Base-by-base conservation (phyloP, 2,329 filamentous ascomycete genomes). In the Ceratocystis diversiconidia region DNA sequence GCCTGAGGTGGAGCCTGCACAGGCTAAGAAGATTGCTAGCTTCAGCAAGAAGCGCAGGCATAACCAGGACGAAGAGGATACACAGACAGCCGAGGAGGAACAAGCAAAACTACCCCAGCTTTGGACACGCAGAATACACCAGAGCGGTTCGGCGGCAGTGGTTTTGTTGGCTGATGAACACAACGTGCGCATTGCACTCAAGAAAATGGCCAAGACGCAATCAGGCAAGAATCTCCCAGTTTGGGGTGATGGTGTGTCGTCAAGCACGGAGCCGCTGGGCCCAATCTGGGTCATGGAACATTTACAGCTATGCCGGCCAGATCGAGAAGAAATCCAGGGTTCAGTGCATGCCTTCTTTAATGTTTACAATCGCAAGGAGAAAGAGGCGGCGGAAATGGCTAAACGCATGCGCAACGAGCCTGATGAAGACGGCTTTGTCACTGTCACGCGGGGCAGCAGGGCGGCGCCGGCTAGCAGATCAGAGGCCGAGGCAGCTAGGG, bases 371-470 rank as follows among this genome's bases (percentile, higher is more conserved):
- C 82, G 72, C 77, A 89, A 79, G 76, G 88, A 82, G 79, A 84
- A 74, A 76, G 86, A 79, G 75, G 86, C 79, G 70, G 81, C 72
- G 69, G 85, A 78, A 76, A 80, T 79, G 72, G 87, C 76, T 73
- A 85, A 83, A 76, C 78, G 82, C 65, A 78, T 87, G 68, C 85
- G 89, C 68, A 87, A 88, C 70, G 86, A 90, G 71, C 90, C 92
- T 0, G 94, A 99, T 74, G 92, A 90, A 72, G 94, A 99, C 74
- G 94, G 94, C 1, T 99, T 99, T 73, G 82, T 97, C 61, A 97
- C 92, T 2, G 94, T 99, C 28, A 88, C 86, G 1, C 82, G 89
- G 65, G 91, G 91, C 30, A 88, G 89, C 48, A 79, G 87, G 66
- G 80, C 80, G 5, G 88, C 87, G n/a, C 85, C 89, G 0, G 91